Conservation (phyloP, 179 eudicot genomes). For the Gypsophila paniculata region DNA sequence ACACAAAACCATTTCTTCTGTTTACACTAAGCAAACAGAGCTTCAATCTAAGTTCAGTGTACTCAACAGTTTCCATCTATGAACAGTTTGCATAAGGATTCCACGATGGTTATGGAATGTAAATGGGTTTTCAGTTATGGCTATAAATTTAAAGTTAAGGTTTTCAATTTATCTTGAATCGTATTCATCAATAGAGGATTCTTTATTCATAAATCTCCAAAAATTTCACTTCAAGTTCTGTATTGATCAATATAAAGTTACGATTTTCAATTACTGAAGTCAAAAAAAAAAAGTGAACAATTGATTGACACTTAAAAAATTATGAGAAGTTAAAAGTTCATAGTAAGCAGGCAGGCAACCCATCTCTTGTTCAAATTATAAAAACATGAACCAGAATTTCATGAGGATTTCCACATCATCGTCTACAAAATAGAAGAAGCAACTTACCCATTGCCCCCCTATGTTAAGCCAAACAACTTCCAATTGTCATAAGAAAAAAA, state of each 20-base stretch:
- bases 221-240: background rate
- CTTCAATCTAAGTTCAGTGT: background rate
- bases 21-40: background rate
- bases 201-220: background rate
- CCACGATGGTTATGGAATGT: background rate
- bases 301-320: background rate
- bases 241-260: background rate
- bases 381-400: background rate
- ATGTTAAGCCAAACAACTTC: background rate
- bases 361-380: background rate
- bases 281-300: background rate
- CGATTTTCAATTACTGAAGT: background rate
- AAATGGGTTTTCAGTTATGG: too few species aligned
- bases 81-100: background rate
- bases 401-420: background rate
- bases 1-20: background rate
- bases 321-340: background rate
- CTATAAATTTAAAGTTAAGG: too few species aligned
- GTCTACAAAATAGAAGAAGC: background rate
- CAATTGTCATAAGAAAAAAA: background rate
- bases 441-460: background rate
- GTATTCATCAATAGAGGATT: too few species aligned
- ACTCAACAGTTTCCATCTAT: conserved; percentile 5
- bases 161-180: too few species aligned
- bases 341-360: background rate